Evolutionary conservation across 495 filamentous ascomycete species (phyloP), one percentile per base, ranked within the genome.

Genomic region (Pyronema omphalodes): DNA sequence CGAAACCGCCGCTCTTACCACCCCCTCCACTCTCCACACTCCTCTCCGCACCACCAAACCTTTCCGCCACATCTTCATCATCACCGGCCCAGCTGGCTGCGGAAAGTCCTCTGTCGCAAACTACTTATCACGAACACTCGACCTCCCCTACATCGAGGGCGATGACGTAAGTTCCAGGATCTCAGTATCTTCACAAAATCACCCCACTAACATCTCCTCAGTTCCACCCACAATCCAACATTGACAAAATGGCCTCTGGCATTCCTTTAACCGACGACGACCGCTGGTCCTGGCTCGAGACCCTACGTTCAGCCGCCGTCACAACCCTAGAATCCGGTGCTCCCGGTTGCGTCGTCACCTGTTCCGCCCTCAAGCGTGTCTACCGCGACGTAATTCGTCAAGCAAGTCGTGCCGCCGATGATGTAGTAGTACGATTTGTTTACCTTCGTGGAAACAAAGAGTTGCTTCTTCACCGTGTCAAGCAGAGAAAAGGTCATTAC

Each of bases 211-310:
- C 12, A 12, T 12, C 51, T 3, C 37, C 48, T 19, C 61, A 99
- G 93, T 96, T 78, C 68, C 93, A 99, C 66, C 75, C 88, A 1
- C 60, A 73, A 51, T 68, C 80, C 52, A 96, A 95, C 71, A 82
- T 94, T 64, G 80, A 88, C 36, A 99, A 99, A 69, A 99, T 99
- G 93, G 71, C 77, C 65, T 72, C 76, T 60, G 86, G 86, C 57
- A 83, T 80, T 40, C 86, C 93, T 6, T 74, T 99, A 48, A 96
- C 88, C 48, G 93, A 99, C 67, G 80, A 78, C 58, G 93, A 99
- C 69, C 84, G 93, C 55, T 96, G 93, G 93, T 89, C 94, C 71
- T 99, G 93, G 93, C 80, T 99, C 45, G 89, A 88, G 56, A 72
- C 76, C 18, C 76, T 96, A 5, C 86, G 93, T 61, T 78, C 93